A percentile compares a stretch with the other conserved stretches of the same genome.
phyloP scores from a whole-genome alignment of 345 rosid genomes.

The Gossypioides kirkii region DNA sequence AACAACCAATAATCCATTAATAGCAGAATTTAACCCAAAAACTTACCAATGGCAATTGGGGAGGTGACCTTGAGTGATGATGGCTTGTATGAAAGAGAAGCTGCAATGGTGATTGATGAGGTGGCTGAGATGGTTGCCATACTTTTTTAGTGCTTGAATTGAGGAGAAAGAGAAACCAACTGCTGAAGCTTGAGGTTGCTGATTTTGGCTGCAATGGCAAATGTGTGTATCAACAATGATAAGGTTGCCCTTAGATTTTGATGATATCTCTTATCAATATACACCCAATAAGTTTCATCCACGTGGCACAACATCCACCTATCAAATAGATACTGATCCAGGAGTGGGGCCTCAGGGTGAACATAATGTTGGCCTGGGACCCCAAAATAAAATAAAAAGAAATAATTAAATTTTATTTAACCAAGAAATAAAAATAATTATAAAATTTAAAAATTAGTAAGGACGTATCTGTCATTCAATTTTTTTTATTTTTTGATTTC shows the following conservation, averaged over 20 bases:
- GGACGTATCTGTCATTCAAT: too few relatives aligned
- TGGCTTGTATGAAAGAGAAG: constrained; percentile 35
- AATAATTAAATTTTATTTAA: too few relatives aligned
- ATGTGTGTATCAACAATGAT: too few relatives aligned
- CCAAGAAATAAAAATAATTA: too few relatives aligned
- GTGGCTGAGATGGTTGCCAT: constrained; percentile 46
- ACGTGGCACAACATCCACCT: constrained; percentile 54
- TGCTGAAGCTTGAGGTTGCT: not conserved
- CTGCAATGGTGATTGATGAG: constrained; percentile 40
- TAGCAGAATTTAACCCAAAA: too few relatives aligned
- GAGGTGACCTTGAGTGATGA: constrained; percentile 34
- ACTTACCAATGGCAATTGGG: constrained; percentile 58
- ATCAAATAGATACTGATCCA: not conserved
- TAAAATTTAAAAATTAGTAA: too few relatives aligned
- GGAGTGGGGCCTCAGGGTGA: not conserved
- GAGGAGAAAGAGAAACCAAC: too few relatives aligned
- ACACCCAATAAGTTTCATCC: constrained; percentile 44
- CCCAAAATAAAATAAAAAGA: not conserved
- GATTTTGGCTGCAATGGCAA: not conserved
- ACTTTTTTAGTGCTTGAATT: too few relatives aligned
- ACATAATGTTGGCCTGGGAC: not conserved
- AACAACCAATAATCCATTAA: too few relatives aligned
- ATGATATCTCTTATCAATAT: constrained; percentile 52
- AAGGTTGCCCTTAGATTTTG: too few relatives aligned
- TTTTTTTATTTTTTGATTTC: too few relatives aligned